Conservation (phyloP, 352 stramenopile genomes). For the Globisporangium rhizosaccharum region DNA sequence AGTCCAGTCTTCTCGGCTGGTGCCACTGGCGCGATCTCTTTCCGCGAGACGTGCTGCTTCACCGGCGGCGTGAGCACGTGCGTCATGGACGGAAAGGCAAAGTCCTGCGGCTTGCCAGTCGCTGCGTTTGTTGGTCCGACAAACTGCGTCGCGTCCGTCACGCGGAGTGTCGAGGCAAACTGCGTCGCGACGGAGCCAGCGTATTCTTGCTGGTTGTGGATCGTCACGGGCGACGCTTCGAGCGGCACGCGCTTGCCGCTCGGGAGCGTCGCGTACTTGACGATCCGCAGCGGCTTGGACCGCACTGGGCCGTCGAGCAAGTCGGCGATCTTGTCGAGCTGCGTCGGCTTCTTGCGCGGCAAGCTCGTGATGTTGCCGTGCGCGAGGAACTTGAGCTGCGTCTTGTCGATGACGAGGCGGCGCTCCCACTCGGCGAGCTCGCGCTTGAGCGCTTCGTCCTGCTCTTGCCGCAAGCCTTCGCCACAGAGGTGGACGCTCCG, state of each 20-base stretch:
- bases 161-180: constrained; percentile 45
- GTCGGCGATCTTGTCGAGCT: constrained; percentile 76
- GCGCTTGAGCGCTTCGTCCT: constrained; percentile 57
- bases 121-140: constrained; percentile 18
- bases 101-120: constrained; percentile 42
- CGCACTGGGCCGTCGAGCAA: constrained; percentile 46
- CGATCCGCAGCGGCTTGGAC: constrained; percentile 70
- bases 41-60: constrained; percentile 52
- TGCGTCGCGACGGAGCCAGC: constrained; percentile 36
- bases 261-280: constrained; percentile 70
- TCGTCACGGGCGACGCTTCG: constrained; percentile 52
- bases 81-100: constrained; percentile 55
- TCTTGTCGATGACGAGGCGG: constrained; percentile 85
- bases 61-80: constrained; percentile 49
- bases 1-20: constrained; percentile 34
- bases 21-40: constrained; percentile 31
- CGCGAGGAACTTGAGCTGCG: constrained; percentile 82
- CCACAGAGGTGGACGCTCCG: constrained; percentile 82
- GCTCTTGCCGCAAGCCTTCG: constrained; percentile 67
- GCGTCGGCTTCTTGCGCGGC: constrained; percentile 35
- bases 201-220: constrained; percentile 66
- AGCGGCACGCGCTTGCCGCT: constrained; percentile 71
- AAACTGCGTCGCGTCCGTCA: constrained; percentile 33
- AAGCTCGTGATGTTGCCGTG: constrained; percentile 81
- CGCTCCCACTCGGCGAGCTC: constrained; percentile 69